phyloP scores from a whole-genome alignment of 2,329 filamentous ascomycete species.

The Aspergillus pseudonomiae region DNA sequence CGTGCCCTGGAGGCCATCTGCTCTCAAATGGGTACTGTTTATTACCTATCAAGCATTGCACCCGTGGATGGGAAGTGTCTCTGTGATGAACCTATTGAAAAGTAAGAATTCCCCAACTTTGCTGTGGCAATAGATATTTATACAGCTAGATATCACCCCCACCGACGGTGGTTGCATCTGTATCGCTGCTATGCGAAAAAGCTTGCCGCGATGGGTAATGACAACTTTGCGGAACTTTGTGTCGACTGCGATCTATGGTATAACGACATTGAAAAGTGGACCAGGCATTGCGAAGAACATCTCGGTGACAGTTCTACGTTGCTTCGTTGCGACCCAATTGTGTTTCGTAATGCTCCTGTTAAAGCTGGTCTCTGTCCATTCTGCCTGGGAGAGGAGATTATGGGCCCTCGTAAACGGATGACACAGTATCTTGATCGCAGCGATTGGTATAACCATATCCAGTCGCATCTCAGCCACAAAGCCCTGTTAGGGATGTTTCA shows the following conservation, averaged over 20 bases:
- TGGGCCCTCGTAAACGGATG: conserved; percentile 4
- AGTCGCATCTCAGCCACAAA: conserved; percentile 2
- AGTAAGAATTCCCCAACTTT: conserved; percentile 5
- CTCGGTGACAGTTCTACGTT: conserved; percentile 13
- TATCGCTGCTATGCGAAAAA: conserved; percentile 16
- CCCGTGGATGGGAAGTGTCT: conserved; percentile 9
- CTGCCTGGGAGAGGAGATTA: conserved; percentile 12
- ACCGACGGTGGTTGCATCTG: conserved; percentile 19
- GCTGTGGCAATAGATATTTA: neutral
- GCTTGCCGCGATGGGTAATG: neutral
- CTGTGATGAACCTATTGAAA: conserved; percentile 11
- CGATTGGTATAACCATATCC: conserved; percentile 8
- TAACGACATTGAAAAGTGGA: conserved; percentile 11
- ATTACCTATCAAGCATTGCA: conserved; percentile 11
- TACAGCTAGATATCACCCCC: conserved; percentile 7
- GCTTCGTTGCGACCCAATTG: conserved; percentile 17
- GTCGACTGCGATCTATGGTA: conserved; percentile 16
- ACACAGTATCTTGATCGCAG: conserved; percentile 7
- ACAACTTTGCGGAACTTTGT: conserved; percentile 17
- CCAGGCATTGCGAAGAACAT: conserved; percentile 13
- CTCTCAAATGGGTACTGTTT: neutral
- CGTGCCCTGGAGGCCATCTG: conserved; percentile 15
- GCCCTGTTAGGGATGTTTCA: neutral
- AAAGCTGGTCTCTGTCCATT: conserved; percentile 19
- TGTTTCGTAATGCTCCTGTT: conserved; percentile 16